Conservation (phyloP, 495 filamentous ascomycete genomes). For the Hypoxylon subgilvum region DNA sequence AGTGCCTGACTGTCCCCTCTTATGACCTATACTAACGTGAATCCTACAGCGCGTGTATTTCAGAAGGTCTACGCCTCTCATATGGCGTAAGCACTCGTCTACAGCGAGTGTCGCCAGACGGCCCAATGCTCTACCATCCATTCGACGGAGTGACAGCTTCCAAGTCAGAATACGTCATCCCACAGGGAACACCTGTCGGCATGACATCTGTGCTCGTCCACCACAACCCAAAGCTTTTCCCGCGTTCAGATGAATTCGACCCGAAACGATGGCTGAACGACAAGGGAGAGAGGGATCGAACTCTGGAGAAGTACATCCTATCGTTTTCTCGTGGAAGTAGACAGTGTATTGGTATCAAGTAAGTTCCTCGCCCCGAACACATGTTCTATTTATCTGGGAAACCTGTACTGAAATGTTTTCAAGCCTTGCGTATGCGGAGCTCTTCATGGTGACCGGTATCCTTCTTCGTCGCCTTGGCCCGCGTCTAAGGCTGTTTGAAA, state of each 20-base stretch:
- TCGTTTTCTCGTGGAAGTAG: constrained; percentile 16
- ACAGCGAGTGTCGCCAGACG: constrained; percentile 1
- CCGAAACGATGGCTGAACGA: constrained; percentile 8
- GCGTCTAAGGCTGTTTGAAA: background rate
- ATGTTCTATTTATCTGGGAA: background rate
- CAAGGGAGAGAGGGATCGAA: background rate
- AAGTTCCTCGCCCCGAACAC: background rate
- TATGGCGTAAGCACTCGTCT: constrained; percentile 41
- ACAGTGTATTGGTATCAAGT: constrained; percentile 24
- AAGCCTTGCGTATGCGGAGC: constrained; percentile 4
- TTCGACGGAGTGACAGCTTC: background rate
- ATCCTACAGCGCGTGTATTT: constrained; percentile 48
- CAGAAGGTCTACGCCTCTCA: constrained; percentile 55
- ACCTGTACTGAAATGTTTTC: background rate
- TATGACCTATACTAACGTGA: background rate
- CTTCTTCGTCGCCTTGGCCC: background rate
- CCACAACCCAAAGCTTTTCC: constrained; percentile 5
- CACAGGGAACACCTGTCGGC: constrained; percentile 9
- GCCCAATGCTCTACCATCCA: constrained; percentile 1
- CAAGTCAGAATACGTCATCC: constrained; percentile 11
- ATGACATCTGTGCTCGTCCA: constrained; percentile 5
- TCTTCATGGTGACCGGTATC: background rate
- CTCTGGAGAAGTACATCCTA: constrained; percentile 8
- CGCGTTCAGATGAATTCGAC: background rate
- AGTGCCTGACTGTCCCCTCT: background rate